Base-by-base conservation (phyloP, 2,329 filamentous ascomycete species). In the Diaporthe sp. region DNA sequence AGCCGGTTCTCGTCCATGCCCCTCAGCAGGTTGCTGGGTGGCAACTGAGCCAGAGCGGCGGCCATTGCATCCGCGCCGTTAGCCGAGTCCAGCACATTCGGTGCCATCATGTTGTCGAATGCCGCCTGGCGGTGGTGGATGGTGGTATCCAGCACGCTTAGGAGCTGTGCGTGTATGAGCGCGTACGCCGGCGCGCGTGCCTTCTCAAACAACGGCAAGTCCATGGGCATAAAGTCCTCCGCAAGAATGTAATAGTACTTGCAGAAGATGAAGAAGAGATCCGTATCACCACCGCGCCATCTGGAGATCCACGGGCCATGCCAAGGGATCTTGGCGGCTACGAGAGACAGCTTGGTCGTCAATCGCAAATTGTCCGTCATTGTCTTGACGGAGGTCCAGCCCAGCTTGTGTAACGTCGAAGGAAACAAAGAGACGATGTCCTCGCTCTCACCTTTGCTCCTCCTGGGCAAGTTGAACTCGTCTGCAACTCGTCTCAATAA, bases 1-100 rank as follows among this genome's bases (percentile, higher is more conserved):
- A 98, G 86, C 74, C 95, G 91, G 78, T 98, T 97, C 83, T 98
- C 95, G n/a, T 93, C 92, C 94, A 98, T 97, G 68, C 92, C 91
- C 79, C 93, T 92, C 79, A 94, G 88, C 68, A 94, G 89, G 82
- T 97, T 96, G 78, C 84, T 86, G 51, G 85, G 87, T 13, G 92
- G 90, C 17, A 92, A 88, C 49, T 94, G 85, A 0, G 91, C 89
- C 78, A 94, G 84, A 6, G 93, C 87, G 55, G 92, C 87, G 39
- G 91, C 90, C 9, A 92, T 88, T 17, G 94, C 91, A 82, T 98
- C 95, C 0, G 93, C 84, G 10, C 88, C 87, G 57, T 86, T 84
- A 12, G 86, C 79, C 2, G 85, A 82, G 77, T 90, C 89, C 5
- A 87, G 79, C 39, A 89, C 77, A 0, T 86, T 84, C 51, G 87